These are phyloP conservation scores for Podosphaera fusca DNA, from an alignment of 2,329 filamentous ascomycete genomes.

Conservation along the genomic window DNA sequence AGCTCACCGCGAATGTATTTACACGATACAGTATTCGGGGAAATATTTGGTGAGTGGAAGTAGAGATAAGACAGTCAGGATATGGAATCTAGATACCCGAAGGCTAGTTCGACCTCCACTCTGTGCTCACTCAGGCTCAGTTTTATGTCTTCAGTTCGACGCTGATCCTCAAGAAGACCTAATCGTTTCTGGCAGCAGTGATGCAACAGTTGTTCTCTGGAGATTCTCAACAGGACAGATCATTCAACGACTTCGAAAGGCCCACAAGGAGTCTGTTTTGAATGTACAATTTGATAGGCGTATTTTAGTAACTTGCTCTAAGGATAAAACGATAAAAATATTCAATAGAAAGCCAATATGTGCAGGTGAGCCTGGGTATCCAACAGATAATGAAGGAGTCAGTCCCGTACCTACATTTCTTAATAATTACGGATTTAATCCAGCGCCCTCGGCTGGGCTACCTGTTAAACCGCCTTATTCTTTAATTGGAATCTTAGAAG, in stretches of 20 bases:
- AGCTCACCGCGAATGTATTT: slow-evolving; percentile 79
- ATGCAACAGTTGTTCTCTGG: slow-evolving; percentile 80
- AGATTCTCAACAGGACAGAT: slow-evolving; percentile 74
- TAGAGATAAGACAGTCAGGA: slow-evolving; percentile 63
- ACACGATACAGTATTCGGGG: slow-evolving; percentile 72
- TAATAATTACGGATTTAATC: slow-evolving; percentile 30
- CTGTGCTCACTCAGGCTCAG: slow-evolving; percentile 58
- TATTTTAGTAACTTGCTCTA: slow-evolving; percentile 87
- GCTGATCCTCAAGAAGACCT: slow-evolving; percentile 68
- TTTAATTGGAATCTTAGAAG: slow-evolving; percentile 56
- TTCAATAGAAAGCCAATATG: slow-evolving; percentile 62
- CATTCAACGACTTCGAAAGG: slow-evolving; percentile 49
- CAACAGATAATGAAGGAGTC: slow-evolving; percentile 18
- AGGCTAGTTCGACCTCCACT: slow-evolving; percentile 56
- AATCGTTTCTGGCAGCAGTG: slow-evolving; percentile 87
- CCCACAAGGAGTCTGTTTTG: slow-evolving; percentile 75
- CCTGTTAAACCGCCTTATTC: slow-evolving; percentile 41
- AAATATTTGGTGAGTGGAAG: slow-evolving; percentile 85
- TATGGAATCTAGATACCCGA: slow-evolving; percentile 73
- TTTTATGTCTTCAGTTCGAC: slow-evolving; percentile 89
- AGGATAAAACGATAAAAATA: slow-evolving; percentile 90
- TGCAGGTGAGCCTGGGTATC: slow-evolving; percentile 34
- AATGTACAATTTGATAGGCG: slow-evolving; percentile 83
- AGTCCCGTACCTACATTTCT: slow-evolving; percentile 29
- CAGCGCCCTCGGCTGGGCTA: slow-evolving; percentile 22